Percentiles rank a stretch among this genome's conserved stretches.
These are phyloP conservation scores for Bryoerythrophyllum caledonicum DNA, from an alignment of 225 moss, liverwort and hornwort species.

Conservation along the genomic window DNA sequence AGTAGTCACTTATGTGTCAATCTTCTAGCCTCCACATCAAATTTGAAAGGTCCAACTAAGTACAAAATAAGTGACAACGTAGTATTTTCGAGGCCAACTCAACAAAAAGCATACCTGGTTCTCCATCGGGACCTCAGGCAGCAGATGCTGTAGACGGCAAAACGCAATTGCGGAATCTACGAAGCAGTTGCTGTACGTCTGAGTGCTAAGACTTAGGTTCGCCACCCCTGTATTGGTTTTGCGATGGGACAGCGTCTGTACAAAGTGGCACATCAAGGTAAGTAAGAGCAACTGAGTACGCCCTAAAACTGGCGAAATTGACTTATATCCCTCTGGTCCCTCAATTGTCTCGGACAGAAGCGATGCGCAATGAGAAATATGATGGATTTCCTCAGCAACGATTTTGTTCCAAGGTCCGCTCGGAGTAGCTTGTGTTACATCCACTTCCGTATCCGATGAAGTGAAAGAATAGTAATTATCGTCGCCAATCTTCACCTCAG, in stretches of 20 bases:
- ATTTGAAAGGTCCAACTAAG: slow-evolving; percentile 11
- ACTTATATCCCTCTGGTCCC: slow-evolving; percentile 57
- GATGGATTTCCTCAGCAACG: slow-evolving; percentile 76
- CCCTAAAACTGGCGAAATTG: slow-evolving; percentile 61
- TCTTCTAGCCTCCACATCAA: slow-evolving; percentile 18
- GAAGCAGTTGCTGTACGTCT: slow-evolving; percentile 64
- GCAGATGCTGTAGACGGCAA: slow-evolving; percentile 90
- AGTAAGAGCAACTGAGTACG: slow-evolving; percentile 71
- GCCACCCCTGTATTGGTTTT: slow-evolving; percentile 41
- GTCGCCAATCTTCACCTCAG: slow-evolving; percentile 50
- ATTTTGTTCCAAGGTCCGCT: slow-evolving; percentile 65
- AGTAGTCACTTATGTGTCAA: slow-evolving; percentile 15
- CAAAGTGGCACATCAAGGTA: slow-evolving; percentile 80
- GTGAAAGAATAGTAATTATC: slow-evolving; percentile 42
- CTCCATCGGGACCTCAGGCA: slow-evolving; percentile 63
- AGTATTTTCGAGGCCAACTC: slow-evolving; percentile 13
- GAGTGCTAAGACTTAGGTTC: slow-evolving; percentile 46
- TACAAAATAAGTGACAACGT: slow-evolving; percentile 16
- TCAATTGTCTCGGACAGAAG: slow-evolving; percentile 60
- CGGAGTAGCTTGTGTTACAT: slow-evolving; percentile 56
- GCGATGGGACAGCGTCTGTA: slow-evolving; percentile 55
- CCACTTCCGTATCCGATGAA: slow-evolving; percentile 53
- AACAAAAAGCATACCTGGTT: slow-evolving; percentile 60
- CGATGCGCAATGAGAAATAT: slow-evolving; percentile 67
- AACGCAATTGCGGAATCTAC: slow-evolving; percentile 90